These are phyloP conservation scores for Fusarium palustre DNA, from an alignment of 2,329 filamentous ascomycete species.

Conservation along the genomic window DNA sequence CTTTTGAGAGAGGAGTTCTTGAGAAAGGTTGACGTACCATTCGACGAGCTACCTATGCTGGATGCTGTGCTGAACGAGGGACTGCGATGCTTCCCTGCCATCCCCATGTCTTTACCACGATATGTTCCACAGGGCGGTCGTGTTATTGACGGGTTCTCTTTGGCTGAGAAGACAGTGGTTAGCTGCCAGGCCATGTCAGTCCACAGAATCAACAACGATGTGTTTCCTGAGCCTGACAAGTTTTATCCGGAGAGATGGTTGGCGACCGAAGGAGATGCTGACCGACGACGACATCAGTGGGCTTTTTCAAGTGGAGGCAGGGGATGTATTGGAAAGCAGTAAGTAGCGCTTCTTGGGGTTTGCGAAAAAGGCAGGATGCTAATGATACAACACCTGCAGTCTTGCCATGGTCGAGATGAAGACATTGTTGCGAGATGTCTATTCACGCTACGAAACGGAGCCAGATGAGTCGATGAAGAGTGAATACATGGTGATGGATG, in stretches of 20 bases:
- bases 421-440: slow-evolving; percentile 70
- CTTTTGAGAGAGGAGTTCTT: slow-evolving; percentile 65
- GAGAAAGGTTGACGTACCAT: slow-evolving; percentile 52
- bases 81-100: slow-evolving; percentile 71
- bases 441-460: slow-evolving; percentile 67
- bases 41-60: slow-evolving; percentile 68
- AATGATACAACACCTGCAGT: slow-evolving; percentile 37
- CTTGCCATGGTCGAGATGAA: slow-evolving; percentile 78
- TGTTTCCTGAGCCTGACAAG: slow-evolving; percentile 81
- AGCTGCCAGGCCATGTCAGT: slow-evolving; percentile 72
- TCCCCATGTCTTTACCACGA: slow-evolving; percentile 74
- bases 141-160: slow-evolving; percentile 64
- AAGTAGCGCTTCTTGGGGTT: slow-evolving; percentile 50
- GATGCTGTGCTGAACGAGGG: slow-evolving; percentile 74
- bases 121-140: slow-evolving; percentile 67
- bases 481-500: slow-evolving; percentile 71
- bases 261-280: slow-evolving; percentile 76
- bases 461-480: slow-evolving; percentile 65
- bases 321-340: slow-evolving; percentile 76
- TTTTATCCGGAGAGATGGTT: slow-evolving; percentile 91
- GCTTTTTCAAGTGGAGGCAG: slow-evolving; percentile 74
- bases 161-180: slow-evolving; percentile 67
- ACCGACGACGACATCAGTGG: slow-evolving; percentile 72
- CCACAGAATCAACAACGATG: slow-evolving; percentile 69
- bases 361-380: not conserved